Conservation (phyloP, 2,329 filamentous ascomycete species). For the Colletotrichum lindemuthianum region DNA sequence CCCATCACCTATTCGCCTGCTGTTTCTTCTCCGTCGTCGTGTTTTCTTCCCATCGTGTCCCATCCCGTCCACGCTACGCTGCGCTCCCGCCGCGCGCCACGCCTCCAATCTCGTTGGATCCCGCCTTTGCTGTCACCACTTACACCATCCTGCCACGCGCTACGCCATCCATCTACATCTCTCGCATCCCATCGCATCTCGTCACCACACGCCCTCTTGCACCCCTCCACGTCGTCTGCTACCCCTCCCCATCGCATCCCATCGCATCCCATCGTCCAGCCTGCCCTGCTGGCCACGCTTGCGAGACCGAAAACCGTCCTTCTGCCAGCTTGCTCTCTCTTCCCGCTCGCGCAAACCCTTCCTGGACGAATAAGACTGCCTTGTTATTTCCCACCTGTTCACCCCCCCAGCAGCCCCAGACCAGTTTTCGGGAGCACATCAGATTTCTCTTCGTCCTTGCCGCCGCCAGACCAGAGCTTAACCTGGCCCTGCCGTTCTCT, state of each 20-base stretch:
- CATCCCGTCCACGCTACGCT: constrained; percentile 14
- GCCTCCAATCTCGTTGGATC: constrained; percentile 34
- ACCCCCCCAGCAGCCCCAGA: constrained; percentile 36
- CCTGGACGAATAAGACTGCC: constrained; percentile 26
- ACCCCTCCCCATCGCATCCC: constrained; percentile 10
- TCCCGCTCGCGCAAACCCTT: constrained; percentile 26
- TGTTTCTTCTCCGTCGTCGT: no score
- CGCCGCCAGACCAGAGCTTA: constrained; percentile 38
- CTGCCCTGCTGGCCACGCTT: constrained; percentile 21
- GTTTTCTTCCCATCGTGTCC: constrained; percentile 3
- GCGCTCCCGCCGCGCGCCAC: constrained; percentile 34
- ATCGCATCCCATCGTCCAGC: constrained; percentile 6
- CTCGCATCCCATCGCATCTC: constrained; percentile 15
- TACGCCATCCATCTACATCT: constrained; percentile 25
- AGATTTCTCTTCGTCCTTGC: constrained; percentile 32
- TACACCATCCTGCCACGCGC: constrained; percentile 34
- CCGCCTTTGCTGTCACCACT: constrained; percentile 29
- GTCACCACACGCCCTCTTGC: constrained; percentile 26
- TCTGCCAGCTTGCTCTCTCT: constrained; percentile 30
- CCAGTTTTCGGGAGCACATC: constrained; percentile 33
- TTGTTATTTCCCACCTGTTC: constrained; percentile 33
- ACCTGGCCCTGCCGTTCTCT: constrained; percentile 27
- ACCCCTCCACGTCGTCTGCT: constrained; percentile 21
- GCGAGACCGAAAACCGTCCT: background rate
- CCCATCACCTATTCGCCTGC: no score